Conservation (phyloP, 2,329 filamentous ascomycete genomes). For the Sporothrix inflata region DNA sequence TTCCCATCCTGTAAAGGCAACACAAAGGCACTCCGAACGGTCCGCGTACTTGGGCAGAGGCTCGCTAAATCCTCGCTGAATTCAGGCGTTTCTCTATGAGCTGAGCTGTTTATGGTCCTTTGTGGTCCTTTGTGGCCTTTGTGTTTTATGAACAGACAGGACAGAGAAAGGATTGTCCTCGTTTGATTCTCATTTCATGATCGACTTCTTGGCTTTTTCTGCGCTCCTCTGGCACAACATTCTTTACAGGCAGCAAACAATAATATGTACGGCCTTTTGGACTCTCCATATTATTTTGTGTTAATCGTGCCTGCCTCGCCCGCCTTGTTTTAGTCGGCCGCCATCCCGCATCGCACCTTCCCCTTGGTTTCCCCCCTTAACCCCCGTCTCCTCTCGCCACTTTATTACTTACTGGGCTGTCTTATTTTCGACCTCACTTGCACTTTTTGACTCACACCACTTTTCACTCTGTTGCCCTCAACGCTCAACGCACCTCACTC, state of each 20-base stretch:
- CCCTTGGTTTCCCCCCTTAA: background rate
- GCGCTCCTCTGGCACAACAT: background rate
- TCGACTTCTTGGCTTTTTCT: constrained; percentile 16
- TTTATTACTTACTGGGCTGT: background rate
- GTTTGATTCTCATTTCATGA: background rate
- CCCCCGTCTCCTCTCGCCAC: background rate
- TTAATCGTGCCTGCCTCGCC: background rate
- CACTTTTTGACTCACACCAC: background rate
- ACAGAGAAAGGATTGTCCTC: background rate
- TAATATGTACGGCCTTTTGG: background rate
- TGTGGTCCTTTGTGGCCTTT: background rate
- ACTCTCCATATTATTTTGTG: background rate
- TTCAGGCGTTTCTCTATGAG: background rate
- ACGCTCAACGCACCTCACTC: background rate
- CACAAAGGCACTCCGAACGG: background rate
- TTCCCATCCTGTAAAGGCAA: background rate
- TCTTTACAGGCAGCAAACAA: background rate
- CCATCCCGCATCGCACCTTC: constrained; percentile 17
- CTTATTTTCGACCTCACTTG: background rate
- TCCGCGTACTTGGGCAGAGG: background rate
- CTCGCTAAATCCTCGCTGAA: constrained; percentile 28
- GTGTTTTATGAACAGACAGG: background rate
- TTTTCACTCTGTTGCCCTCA: background rate
- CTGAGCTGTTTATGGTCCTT: background rate
- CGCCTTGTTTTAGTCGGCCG: constrained; percentile 18